phyloP scores from a whole-genome alignment of 306 rosid species.

The apple (Malus domestica) region ASM211411v1 NC_041805.1:34700001-34700500 shows the following conservation, averaged over 20 bases:
- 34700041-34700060: neutral
- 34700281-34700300: constrained; percentile 16
- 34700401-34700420: constrained; percentile 39
- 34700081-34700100: neutral
- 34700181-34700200: constrained; percentile 88
- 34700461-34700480: constrained; percentile 22
- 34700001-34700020: neutral
- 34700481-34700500: constrained; percentile 32
- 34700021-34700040: neutral
- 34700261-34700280: constrained; percentile 44
- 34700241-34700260: constrained; percentile 46
- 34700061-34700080: neutral
- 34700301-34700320: constrained; percentile 32
- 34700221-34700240: constrained; percentile 76
- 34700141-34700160: neutral
- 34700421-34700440: constrained; percentile 47
- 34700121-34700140: neutral
- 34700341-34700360: constrained; percentile 79
- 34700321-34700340: constrained; percentile 78
- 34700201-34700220: constrained; percentile 66
- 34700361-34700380: constrained; percentile 49
- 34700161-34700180: constrained; percentile 56
- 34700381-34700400: constrained; percentile 18
- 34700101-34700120: neutral
- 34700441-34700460: constrained; percentile 42